phyloP scores from a whole-genome alignment of 2,329 filamentous ascomycete genomes.

The Colletotrichum echinochloae region DNA sequence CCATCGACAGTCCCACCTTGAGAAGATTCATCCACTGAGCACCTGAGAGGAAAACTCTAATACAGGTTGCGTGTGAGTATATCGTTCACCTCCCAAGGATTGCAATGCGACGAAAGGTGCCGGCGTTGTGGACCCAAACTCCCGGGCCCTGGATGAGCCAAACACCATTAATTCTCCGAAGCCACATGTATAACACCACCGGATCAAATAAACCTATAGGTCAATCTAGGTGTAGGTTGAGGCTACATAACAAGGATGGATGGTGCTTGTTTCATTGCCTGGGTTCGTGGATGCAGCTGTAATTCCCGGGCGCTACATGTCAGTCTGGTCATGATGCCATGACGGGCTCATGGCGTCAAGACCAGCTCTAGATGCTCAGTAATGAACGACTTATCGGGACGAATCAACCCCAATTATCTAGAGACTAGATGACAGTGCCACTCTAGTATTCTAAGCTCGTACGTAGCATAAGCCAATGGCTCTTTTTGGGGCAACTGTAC shows the following conservation, averaged over 20 bases:
- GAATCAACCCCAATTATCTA: conserved; percentile 9
- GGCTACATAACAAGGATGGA: neutral
- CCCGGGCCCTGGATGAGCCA: conserved; percentile 13
- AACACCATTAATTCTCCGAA: conserved; percentile 37
- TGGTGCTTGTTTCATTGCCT: neutral
- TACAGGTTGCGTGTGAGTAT: conserved; percentile 2
- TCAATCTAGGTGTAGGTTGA: neutral
- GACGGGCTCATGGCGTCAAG: neutral
- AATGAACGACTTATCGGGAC: conserved; percentile 3
- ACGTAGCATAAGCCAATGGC: neutral
- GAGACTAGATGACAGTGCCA: neutral
- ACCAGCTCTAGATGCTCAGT: neutral
- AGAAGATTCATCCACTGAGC: neutral
- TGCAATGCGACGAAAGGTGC: neutral
- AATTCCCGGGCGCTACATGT: too few species aligned
- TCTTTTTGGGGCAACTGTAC: neutral
- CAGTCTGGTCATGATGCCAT: neutral
- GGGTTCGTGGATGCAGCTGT: neutral
- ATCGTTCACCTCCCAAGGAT: neutral
- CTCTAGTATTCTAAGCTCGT: neutral
- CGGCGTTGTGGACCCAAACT: neutral
- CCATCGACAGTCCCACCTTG: conserved; percentile 11
- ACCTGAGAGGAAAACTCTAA: neutral
- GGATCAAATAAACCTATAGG: neutral
- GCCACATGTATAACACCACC: conserved; percentile 1